Conservation (phyloP, 305 asterid species). For the Ruellia speciosa region DNA sequence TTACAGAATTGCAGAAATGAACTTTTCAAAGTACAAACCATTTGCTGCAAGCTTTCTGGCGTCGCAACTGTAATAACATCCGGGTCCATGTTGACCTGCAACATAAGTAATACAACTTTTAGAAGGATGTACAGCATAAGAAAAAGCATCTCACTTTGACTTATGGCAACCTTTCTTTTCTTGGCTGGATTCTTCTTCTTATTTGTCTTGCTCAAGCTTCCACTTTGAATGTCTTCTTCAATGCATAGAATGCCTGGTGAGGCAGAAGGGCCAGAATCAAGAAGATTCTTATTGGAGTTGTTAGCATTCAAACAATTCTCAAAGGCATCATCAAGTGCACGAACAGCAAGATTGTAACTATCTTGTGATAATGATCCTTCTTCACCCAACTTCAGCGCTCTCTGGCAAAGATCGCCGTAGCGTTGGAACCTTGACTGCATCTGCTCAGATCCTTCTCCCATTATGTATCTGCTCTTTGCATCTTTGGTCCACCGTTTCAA, state of each 20-base stretch:
- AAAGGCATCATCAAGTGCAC: conserved; percentile 74
- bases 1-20: too few species aligned
- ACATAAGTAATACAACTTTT: conserved; percentile 17
- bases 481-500: conserved; percentile 94
- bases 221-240: conserved; percentile 78
- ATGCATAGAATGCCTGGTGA: conserved; percentile 68
- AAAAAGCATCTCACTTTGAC: conserved; percentile 17
- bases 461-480: conserved; percentile 49
- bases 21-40: conserved; percentile 45
- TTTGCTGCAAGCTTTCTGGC: conserved; percentile 70
- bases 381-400: conserved; percentile 75
- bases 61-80: conserved; percentile 62
- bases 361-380: conserved; percentile 93
- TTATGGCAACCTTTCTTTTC: conserved; percentile 73
- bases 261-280: conserved; percentile 68
- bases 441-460: conserved; percentile 59
- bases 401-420: conserved; percentile 68
- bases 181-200: conserved; percentile 71
- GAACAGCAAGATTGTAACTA: conserved; percentile 50
- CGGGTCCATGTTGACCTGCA: conserved; percentile 67
- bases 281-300: conserved; percentile 60
- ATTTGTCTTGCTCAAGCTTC: conserved; percentile 67
- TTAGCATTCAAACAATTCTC: conserved; percentile 65
- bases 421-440: conserved; percentile 74
- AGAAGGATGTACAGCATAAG: neutral